Evolutionary conservation across 352 stramenopile genomes (phyloP).

Genomic region (Thraustochytrium striatum): DNA sequence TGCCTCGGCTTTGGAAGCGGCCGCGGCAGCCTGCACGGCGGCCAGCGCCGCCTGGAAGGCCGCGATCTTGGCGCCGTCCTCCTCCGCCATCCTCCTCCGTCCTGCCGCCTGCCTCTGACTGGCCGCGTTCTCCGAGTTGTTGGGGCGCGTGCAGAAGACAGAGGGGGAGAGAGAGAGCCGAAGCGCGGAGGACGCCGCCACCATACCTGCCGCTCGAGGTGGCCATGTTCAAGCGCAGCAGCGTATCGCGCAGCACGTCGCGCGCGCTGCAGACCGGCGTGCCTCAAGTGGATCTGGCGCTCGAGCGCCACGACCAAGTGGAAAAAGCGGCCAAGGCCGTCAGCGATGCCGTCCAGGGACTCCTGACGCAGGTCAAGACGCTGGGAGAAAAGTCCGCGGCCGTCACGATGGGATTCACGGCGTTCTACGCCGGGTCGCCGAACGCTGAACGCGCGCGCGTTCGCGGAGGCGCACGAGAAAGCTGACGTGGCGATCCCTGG

Average conservation of each 20-base stretch:
- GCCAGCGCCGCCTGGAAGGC: neutral
- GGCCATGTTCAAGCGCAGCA: too few relatives aligned
- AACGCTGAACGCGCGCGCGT: neutral
- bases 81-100: neutral
- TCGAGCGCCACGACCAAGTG: slow-evolving; percentile 9
- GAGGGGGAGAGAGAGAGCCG: too few relatives aligned
- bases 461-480: slow-evolving; percentile 2
- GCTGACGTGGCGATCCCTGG: neutral
- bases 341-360: neutral
- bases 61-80: neutral
- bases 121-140: too few relatives aligned
- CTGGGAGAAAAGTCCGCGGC: neutral
- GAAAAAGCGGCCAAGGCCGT: neutral
- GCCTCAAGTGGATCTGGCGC: slow-evolving; percentile 9
- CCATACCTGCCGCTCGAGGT: too few relatives aligned
- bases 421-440: slow-evolving; percentile 10
- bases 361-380: neutral
- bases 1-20: neutral
- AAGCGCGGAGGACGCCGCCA: too few relatives aligned
- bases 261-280: neutral
- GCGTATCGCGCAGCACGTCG: neutral
- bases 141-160: too few relatives aligned
- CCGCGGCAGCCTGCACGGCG: neutral
- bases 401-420: neutral
- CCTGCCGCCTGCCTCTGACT: neutral